Evolutionary conservation across 2,329 filamentous ascomycete genomes (phyloP), one percentile per base, ranked within the genome.

Genomic region (Colletotrichum sp.): DNA sequence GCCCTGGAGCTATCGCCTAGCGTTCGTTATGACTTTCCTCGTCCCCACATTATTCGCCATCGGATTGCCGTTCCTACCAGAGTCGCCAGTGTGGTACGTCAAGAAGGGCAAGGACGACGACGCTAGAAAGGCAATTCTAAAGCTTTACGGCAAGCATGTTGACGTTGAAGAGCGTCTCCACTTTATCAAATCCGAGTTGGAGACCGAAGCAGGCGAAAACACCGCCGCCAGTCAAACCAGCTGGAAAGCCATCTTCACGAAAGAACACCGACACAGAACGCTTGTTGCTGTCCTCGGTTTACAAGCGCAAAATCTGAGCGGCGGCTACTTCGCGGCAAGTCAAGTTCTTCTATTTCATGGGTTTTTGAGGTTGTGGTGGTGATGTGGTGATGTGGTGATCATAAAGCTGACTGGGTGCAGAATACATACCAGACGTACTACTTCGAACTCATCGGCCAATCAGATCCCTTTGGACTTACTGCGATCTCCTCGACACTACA

Each of bases 381-480:
- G 36, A 9, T 38, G 36, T 18, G 36, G 36, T 18, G 36, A 38
- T 38, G 34, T 38, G 36, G 2, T 18, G 36, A 16, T 38, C 16
- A 18, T 18, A 4, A 38, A 0, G 7, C 36, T 43, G 1, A 43
- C 36, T 43, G 16, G 36, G 36, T n/a, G 24, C n/a, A 79, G 80
- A 79, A 81, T 59, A 81, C 80, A 0, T 81, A 81, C 16, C 80
- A 81, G 69, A 81, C 80, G 0, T 81, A 81, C 56, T 81, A 81
- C 34, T 81, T 81, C 48, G 79, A 81, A 24, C 80, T 81, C 74
- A 81, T 81, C 7, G 80, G 80, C 8, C 80, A 81, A 67, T 56
- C 80, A 8, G 78, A 81, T 5, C 78, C 80, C 12, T 81, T 81
- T 38, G 80, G 80, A 0, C 78, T 81, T 0, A 81, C 80, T 3